Evolutionary conservation across 2,329 filamentous ascomycete species (phyloP), one percentile per base, ranked within the genome.

Genomic region (Xylaria sp.): DNA sequence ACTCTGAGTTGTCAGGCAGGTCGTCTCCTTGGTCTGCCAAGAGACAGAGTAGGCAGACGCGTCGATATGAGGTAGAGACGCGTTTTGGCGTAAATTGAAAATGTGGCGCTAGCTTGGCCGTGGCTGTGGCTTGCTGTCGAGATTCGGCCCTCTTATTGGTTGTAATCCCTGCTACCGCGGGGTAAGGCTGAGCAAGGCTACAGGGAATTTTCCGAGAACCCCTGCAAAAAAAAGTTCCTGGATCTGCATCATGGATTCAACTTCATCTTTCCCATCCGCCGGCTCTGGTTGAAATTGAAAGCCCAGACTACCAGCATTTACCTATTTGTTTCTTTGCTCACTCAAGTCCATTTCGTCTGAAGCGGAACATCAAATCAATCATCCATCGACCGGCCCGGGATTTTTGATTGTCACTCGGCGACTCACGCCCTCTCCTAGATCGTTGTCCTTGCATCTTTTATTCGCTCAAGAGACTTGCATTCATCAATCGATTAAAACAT

Each of bases 41-140:
- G 36, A 59, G 42, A 56, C n/a, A 58, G 46, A 38, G 17, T n/a
- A 6, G 26, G 38, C 58, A 31, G 38, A 61, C 61, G 60, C 65
- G 60, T 66, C 49, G 31, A 49, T 10, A 33, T 4, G 67, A 46
- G 66, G 28, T 38, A 65, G 65, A 59, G 74, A 78, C 78, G 78
- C 77, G 78, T 79, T 78, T 77, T 78, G 77, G 78, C 75, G 78
- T 80, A 76, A 77, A 80, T 77, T 75, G 77, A 72, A 65, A 65
- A 31, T 72, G 73, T 74, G 75, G 74, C 71, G 65, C 20, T 17
- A 58, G 60, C 58, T 53, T 11, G 28, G 9, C 36, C 66, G 59
- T 73, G 68, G 67, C 68, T 67, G 36, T 13, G 38, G 26, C 48
- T 40, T 31, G 20, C 9, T 11, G 11, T 1, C n/a, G 3, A 20